Evolutionary conservation across 202 grass and related monocot species (phyloP).

Genomic region (Saccharum hybrid): DNA sequence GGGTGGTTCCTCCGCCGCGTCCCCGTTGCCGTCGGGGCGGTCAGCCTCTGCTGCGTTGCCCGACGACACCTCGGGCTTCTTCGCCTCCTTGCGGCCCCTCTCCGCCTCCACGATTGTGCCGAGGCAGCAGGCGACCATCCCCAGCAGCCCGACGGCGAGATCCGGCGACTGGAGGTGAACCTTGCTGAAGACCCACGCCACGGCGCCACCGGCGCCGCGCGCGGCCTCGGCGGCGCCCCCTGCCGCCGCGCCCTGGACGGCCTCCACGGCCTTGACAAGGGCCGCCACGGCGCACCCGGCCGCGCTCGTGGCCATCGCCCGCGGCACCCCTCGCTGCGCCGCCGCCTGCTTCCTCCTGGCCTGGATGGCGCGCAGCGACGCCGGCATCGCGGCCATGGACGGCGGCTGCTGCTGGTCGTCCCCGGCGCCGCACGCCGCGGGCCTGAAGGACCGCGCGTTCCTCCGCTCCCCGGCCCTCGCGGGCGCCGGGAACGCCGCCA

Average conservation of each 20-base stretch:
- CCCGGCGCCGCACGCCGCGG: constrained; percentile 35
- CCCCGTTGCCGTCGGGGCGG: background rate
- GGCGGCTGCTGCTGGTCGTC: constrained; percentile 3
- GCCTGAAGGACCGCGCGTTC: background rate
- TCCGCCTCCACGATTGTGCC: constrained; percentile 53
- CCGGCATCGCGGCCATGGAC: constrained; percentile 49
- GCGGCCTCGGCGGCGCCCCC: constrained; percentile 43
- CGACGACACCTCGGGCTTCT: background rate
- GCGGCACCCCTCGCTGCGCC: constrained; percentile 48
- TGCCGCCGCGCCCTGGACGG: constrained; percentile 46
- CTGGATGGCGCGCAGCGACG: constrained; percentile 56
- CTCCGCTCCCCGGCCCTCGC: constrained; percentile 11
- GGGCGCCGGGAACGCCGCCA: constrained; percentile 17
- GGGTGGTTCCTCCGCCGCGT: background rate
- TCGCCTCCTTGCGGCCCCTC: constrained; percentile 40
- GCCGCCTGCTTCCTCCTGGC: constrained; percentile 49
- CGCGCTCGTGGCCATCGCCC: constrained; percentile 35
- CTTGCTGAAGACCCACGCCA: constrained; percentile 69
- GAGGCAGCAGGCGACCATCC: constrained; percentile 55
- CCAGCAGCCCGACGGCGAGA: constrained; percentile 63
- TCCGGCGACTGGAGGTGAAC: constrained; percentile 66
- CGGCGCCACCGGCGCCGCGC: constrained; percentile 54
- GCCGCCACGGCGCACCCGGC: constrained; percentile 58
- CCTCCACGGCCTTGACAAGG: constrained; percentile 50
- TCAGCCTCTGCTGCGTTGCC: background rate